These are phyloP conservation scores for Toxoplasma gondii DNA, from an alignment of 169 alveolate species.

Conservation along the genomic window DNA sequence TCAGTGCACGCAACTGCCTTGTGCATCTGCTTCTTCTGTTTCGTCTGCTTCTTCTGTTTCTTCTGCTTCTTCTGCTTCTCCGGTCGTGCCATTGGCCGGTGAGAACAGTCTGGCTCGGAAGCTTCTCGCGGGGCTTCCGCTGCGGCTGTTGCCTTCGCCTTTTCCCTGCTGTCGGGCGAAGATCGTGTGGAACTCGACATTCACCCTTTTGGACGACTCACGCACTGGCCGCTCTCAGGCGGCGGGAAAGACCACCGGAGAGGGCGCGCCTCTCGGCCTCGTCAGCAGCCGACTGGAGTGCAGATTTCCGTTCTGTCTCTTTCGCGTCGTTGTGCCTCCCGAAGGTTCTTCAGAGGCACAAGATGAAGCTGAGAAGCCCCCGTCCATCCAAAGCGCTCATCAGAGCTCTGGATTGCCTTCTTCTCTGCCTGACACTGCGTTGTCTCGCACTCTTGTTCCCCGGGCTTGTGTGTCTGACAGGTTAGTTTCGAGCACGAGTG, in stretches of 20 bases:
- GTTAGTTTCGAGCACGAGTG: too few species aligned
- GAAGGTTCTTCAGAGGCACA: neutral
- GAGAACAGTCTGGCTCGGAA: neutral
- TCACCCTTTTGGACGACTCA: conserved; percentile 26
- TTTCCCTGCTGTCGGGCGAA: conserved; percentile 35
- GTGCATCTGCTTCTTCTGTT: neutral
- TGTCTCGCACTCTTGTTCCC: too few species aligned
- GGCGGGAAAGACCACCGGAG: neutral
- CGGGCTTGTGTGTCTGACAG: too few species aligned
- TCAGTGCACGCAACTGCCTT: neutral
- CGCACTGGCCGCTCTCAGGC: conserved; percentile 16
- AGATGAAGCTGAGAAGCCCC: conserved; percentile 4
- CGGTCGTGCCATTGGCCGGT: neutral
- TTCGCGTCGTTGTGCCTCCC: neutral
- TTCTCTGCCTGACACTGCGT: too few species aligned
- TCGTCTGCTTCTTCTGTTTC: neutral
- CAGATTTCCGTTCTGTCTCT: conserved; percentile 45
- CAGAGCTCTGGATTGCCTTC: too few species aligned
- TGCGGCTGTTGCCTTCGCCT: conserved; percentile 40
- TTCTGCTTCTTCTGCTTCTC: neutral
- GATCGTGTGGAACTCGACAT: conserved; percentile 13
- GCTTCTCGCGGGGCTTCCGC: neutral
- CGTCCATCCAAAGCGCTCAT: too few species aligned
- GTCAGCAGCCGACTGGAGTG: conserved; percentile 1
- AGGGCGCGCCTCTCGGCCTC: neutral